Evolutionary conservation across 2,329 filamentous ascomycete species (phyloP).

Genomic region (Lasiodiplodia theobromae): DNA sequence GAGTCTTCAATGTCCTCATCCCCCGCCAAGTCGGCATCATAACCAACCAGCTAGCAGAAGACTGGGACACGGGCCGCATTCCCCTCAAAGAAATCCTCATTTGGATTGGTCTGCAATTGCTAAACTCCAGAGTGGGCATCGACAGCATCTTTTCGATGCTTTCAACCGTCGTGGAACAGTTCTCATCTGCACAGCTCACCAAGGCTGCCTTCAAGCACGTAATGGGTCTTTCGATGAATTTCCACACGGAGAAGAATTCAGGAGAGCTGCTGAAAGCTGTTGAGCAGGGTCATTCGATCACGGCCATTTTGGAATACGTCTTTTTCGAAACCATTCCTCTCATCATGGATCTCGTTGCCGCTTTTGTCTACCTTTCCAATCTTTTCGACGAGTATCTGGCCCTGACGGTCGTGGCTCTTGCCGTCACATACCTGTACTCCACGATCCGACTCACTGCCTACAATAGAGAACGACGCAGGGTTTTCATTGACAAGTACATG

Average conservation of each 20-base stretch:
- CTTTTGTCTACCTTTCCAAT: constrained; percentile 66
- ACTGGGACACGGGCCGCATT: constrained; percentile 53
- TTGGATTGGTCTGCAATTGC: constrained; percentile 51
- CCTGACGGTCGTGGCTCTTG: constrained; percentile 47
- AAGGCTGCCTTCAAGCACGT: constrained; percentile 71
- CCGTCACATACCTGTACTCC: constrained; percentile 59
- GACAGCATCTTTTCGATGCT: constrained; percentile 59
- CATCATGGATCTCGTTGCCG: constrained; percentile 66
- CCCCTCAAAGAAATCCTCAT: constrained; percentile 62
- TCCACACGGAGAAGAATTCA: constrained; percentile 70
- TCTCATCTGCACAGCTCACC: constrained; percentile 64
- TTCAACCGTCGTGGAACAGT: constrained; percentile 64
- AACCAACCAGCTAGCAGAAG: constrained; percentile 69
- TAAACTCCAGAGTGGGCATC: constrained; percentile 61
- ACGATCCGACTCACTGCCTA: constrained; percentile 54
- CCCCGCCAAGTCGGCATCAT: constrained; percentile 84
- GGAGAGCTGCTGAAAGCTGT: constrained; percentile 71
- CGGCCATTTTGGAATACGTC: constrained; percentile 65
- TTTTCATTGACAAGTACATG: constrained; percentile 53
- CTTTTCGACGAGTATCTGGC: constrained; percentile 66
- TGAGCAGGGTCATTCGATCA: constrained; percentile 67
- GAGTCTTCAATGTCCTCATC: constrained; percentile 76
- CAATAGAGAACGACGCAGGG: constrained; percentile 49
- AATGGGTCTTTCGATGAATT: constrained; percentile 73
- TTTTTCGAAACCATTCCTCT: constrained; percentile 68